Evolutionary conservation across 2,329 filamentous ascomycete genomes (phyloP).

Genomic region (Colletotrichum coccodes): DNA sequence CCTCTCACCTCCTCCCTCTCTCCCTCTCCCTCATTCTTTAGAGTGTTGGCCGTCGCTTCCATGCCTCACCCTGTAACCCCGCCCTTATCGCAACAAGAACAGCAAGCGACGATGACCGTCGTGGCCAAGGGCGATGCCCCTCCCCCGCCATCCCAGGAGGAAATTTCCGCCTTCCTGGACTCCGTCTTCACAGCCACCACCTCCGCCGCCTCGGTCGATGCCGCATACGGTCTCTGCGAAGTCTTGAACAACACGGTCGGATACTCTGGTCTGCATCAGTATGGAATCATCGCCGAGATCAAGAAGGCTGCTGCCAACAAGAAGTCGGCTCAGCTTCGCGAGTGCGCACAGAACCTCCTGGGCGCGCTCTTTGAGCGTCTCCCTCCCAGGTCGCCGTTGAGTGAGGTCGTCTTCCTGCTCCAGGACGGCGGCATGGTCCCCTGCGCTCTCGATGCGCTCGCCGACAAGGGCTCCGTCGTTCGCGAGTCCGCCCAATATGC

Average conservation of each 20-base stretch:
- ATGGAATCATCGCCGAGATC: constrained; percentile 65
- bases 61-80: constrained; percentile 63
- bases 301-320: constrained; percentile 88
- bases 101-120: constrained; percentile 38
- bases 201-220: constrained; percentile 75
- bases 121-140: constrained; percentile 59
- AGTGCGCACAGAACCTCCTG: constrained; percentile 94
- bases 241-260: constrained; percentile 65
- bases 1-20: background rate
- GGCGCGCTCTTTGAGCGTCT: constrained; percentile 94
- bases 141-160: constrained; percentile 71
- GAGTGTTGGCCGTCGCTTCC: constrained; percentile 13
- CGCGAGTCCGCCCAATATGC: constrained; percentile 94
- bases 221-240: constrained; percentile 70
- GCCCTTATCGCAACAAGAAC: constrained; percentile 43
- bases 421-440: constrained; percentile 80
- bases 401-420: constrained; percentile 84
- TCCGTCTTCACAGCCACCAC: constrained; percentile 76
- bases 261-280: constrained; percentile 61
- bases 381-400: constrained; percentile 78
- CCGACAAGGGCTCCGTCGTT: constrained; percentile 90
- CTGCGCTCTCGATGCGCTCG: constrained; percentile 82
- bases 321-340: constrained; percentile 86
- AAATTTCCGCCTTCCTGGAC: constrained; percentile 72
- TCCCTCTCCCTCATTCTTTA: background rate